These are phyloP conservation scores for Candolleomyces aberdarensis DNA, from an alignment of 768 basidiomycete species.

Conservation along the genomic window DNA sequence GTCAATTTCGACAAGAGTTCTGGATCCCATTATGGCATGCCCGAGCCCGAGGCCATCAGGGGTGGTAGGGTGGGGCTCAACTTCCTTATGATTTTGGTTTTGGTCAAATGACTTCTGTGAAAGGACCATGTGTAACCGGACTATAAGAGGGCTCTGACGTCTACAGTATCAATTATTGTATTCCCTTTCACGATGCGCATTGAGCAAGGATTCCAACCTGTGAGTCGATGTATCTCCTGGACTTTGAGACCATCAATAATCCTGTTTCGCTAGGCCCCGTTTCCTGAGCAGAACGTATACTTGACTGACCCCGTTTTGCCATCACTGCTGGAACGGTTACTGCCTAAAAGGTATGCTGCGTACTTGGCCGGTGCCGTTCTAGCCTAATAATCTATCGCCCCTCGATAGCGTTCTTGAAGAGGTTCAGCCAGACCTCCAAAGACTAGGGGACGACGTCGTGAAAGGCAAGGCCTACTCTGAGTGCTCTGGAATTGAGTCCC, in stretches of 20 bases:
- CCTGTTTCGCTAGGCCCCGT: slow-evolving; percentile 38
- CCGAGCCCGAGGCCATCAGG: too few species aligned
- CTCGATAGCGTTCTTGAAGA: slow-evolving; percentile 39
- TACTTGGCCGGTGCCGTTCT: neutral
- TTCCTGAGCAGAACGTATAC: slow-evolving; percentile 58
- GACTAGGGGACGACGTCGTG: slow-evolving; percentile 54
- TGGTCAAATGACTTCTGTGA: slow-evolving; percentile 4
- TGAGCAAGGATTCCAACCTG: slow-evolving; percentile 67
- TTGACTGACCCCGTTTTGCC: slow-evolving; percentile 61
- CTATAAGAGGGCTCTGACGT: too few species aligned
- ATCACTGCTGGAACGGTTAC: slow-evolving; percentile 50
- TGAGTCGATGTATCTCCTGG: slow-evolving; percentile 18
- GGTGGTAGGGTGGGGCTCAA: neutral
- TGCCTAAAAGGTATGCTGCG: slow-evolving; percentile 37
- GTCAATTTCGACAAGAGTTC: too few species aligned
- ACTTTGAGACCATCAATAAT: neutral
- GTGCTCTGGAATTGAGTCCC: too few species aligned
- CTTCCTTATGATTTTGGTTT: neutral
- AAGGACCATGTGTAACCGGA: too few species aligned
- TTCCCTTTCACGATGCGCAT: slow-evolving; percentile 43
- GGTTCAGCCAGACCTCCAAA: slow-evolving; percentile 58
- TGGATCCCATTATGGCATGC: too few species aligned
- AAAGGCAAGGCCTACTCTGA: slow-evolving; percentile 31
- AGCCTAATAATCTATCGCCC: neutral
- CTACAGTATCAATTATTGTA: neutral